Conservation (phyloP, 495 filamentous ascomycete genomes). For the Aspergillus mulundensis region DNA sequence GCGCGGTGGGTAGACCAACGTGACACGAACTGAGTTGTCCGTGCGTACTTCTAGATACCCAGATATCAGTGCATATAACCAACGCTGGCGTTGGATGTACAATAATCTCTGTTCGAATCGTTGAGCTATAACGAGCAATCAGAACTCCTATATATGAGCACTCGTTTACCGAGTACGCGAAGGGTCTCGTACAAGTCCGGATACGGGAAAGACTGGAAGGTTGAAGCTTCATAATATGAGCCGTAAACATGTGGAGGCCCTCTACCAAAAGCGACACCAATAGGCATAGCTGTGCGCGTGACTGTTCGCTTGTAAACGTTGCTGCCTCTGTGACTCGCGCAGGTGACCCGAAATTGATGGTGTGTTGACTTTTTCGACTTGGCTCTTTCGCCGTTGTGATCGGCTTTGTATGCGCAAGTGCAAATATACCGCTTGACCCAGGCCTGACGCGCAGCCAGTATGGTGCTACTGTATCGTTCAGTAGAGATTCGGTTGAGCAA, state of each 20-base stretch:
- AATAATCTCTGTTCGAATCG: conserved; percentile 1
- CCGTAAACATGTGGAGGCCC: background rate
- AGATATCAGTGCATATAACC: background rate
- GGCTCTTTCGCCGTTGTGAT: background rate
- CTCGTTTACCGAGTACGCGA: background rate
- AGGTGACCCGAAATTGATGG: conserved; percentile 13
- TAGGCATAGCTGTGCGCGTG: conserved; percentile 18
- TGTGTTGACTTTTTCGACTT: background rate
- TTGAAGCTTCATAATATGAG: background rate
- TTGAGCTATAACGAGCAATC: background rate
- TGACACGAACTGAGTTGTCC: background rate
- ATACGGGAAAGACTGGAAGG: background rate
- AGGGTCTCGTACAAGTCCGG: background rate
- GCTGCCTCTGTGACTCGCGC: conserved; percentile 13
- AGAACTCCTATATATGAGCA: background rate
- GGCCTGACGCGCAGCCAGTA: background rate
- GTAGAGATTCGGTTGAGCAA: background rate
- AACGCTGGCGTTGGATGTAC: conserved; percentile 18
- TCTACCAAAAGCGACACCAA: conserved; percentile 1
- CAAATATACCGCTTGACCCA: background rate
- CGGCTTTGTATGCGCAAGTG: background rate
- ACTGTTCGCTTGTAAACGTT: conserved; percentile 5
- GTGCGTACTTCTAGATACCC: background rate
- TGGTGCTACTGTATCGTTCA: background rate
- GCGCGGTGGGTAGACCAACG: conserved; percentile 17